Evolutionary conservation across 768 basidiomycete species (phyloP).

Genomic region (Leccinum rimulosum): DNA sequence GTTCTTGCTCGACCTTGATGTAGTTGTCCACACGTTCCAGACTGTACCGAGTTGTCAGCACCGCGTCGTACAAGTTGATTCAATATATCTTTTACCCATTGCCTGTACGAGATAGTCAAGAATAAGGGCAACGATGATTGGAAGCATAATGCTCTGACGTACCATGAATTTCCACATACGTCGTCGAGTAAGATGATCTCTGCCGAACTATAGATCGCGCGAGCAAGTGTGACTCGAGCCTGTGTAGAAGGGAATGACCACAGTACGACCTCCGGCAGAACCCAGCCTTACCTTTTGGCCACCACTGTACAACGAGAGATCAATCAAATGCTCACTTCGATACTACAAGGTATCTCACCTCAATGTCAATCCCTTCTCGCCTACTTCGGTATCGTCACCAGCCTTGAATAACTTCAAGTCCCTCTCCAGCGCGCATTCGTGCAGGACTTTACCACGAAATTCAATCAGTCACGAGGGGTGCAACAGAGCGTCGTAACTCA

Average conservation of each 20-base stretch:
- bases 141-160: constrained; percentile 33
- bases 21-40: constrained; percentile 3
- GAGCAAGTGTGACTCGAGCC: constrained; percentile 2
- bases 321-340: no score
- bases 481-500: not conserved
- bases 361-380: constrained; percentile 1
- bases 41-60: not conserved
- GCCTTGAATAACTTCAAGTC: constrained; percentile 1
- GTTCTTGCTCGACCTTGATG: not conserved
- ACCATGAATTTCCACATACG: constrained; percentile 44
- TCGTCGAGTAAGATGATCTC: constrained; percentile 4
- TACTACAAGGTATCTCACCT: not conserved
- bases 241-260: not conserved
- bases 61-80: not conserved
- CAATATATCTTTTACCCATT: not conserved
- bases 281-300: constrained; percentile 1
- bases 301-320: not conserved
- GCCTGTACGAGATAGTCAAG: not conserved
- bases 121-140: constrained; percentile 11
- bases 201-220: constrained; percentile 1
- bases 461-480: not conserved
- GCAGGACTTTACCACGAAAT: not conserved
- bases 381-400: constrained; percentile 1
- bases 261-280: not conserved
- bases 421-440: constrained; percentile 1